phyloP scores from a whole-genome alignment of 352 stramenopile species.

The Globisporangium irregulare region DNA sequence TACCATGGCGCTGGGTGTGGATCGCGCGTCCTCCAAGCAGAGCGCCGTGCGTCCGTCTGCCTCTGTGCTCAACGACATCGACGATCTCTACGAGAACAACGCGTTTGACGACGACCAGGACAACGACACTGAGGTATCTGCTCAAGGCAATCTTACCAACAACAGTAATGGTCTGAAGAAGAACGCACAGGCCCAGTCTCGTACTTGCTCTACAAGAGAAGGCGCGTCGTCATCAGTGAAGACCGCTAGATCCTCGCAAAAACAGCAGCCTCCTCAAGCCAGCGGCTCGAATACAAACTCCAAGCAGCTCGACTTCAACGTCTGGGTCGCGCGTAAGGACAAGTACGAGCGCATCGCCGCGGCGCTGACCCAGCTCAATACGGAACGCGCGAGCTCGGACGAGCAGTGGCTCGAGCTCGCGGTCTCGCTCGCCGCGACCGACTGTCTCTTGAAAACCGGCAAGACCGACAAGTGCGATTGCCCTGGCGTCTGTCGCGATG shows the following conservation, averaged over 20 bases:
- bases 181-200: neutral
- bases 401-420: conserved; percentile 74
- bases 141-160: conserved; percentile 15
- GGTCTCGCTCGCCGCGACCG: conserved; percentile 69
- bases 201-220: neutral
- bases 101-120: conserved; percentile 60
- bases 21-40: conserved; percentile 22
- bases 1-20: conserved; percentile 26
- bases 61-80: conserved; percentile 53
- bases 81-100: conserved; percentile 80
- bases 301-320: conserved; percentile 64
- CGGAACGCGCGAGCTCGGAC: conserved; percentile 48
- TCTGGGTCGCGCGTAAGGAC: conserved; percentile 85
- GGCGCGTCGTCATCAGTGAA: neutral
- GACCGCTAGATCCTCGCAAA: too few species aligned
- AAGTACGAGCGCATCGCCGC: conserved; percentile 79
- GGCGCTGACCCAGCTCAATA: conserved; percentile 62
- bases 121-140: conserved; percentile 3
- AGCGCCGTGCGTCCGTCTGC: conserved; percentile 18
- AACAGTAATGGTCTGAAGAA: conserved; percentile 15
- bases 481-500: conserved; percentile 57
- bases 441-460: conserved; percentile 75
- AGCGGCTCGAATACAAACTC: neutral
- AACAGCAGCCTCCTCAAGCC: neutral
- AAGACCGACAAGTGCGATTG: conserved; percentile 72